Conservation (phyloP, 2,329 filamentous ascomycete genomes). For the Knufia fluminis region DNA sequence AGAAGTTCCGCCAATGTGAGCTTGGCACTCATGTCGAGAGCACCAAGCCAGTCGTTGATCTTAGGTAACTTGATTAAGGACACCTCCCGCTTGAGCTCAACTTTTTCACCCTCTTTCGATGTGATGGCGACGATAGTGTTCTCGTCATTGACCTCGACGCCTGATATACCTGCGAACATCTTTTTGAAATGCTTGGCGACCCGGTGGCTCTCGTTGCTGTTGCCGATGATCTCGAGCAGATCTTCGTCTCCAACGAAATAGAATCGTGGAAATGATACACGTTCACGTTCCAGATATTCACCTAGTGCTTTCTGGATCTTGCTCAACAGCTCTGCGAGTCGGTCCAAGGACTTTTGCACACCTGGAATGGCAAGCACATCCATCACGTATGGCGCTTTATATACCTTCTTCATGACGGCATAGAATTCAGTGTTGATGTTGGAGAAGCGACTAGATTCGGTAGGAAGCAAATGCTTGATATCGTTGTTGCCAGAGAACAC, state of each 20-base stretch:
- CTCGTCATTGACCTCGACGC: conserved; percentile 84
- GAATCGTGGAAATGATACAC: conserved; percentile 94
- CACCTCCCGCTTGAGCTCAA: conserved; percentile 80
- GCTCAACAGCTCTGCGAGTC: conserved; percentile 90
- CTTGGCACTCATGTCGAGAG: conserved; percentile 90
- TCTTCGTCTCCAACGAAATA: conserved; percentile 99
- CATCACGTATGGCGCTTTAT: conserved; percentile 88
- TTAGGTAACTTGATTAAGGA: conserved; percentile 86
- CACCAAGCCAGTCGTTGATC: conserved; percentile 98
- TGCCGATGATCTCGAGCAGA: conserved; percentile 96
- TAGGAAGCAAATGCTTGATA: conserved; percentile 94
- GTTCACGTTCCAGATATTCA: conserved; percentile 95
- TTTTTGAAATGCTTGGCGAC: conserved; percentile 99
- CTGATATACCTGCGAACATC: conserved; percentile 96
- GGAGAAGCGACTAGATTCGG: conserved; percentile 92
- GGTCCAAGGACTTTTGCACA: conserved; percentile 90
- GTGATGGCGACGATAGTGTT: conserved; percentile 82
- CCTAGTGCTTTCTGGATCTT: conserved; percentile 98
- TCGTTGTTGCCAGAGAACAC: conserved; percentile 98
- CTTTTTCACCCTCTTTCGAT: conserved; percentile 88
- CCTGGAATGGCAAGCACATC: conserved; percentile 94
- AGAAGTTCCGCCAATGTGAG: conserved; percentile 82
- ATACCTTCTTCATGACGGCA: conserved; percentile 98
- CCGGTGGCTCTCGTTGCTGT: conserved; percentile 92
- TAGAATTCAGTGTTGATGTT: conserved; percentile 99